Conservation (phyloP, 176 grass and related monocot genomes). For the Bromus sterilis region DNA sequence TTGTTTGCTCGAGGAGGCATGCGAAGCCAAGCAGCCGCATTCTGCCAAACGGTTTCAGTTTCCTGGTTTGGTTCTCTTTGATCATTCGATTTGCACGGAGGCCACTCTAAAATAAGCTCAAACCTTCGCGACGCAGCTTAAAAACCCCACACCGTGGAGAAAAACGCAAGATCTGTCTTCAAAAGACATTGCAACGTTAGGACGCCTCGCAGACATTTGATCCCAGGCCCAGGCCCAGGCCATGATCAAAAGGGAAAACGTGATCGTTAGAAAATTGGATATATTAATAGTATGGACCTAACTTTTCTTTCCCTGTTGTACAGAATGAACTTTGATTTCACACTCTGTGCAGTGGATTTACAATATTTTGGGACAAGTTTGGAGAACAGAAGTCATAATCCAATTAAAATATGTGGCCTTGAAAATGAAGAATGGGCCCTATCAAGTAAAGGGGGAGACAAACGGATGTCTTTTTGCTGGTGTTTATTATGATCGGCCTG, state of each 20-base stretch:
- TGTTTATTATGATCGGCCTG: neutral
- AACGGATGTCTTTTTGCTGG: neutral
- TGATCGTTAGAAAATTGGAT: neutral
- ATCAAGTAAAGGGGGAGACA: neutral
- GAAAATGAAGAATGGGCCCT: neutral
- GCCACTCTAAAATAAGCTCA: neutral
- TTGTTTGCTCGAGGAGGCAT: constrained; percentile 49
- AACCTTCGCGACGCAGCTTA: neutral
- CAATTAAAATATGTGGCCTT: neutral
- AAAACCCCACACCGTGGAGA: neutral
- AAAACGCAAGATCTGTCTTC: neutral
- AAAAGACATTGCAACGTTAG: constrained; percentile 16
- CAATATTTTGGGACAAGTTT: neutral
- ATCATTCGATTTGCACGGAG: neutral
- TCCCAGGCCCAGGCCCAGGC: neutral
- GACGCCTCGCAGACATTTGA: neutral
- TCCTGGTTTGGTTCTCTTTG: neutral
- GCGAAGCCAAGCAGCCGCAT: neutral
- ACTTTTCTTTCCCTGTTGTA: neutral
- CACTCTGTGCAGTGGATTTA: neutral
- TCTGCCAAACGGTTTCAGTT: constrained; percentile 20
- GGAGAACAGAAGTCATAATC: neutral
- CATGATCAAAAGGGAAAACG: neutral
- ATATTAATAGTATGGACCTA: neutral
- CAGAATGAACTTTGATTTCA: neutral